Evolutionary conservation across 106 monocot genomes (phyloP), one percentile per base, ranked within the genome.

Genomic region (Chionographis japonica): DNA sequence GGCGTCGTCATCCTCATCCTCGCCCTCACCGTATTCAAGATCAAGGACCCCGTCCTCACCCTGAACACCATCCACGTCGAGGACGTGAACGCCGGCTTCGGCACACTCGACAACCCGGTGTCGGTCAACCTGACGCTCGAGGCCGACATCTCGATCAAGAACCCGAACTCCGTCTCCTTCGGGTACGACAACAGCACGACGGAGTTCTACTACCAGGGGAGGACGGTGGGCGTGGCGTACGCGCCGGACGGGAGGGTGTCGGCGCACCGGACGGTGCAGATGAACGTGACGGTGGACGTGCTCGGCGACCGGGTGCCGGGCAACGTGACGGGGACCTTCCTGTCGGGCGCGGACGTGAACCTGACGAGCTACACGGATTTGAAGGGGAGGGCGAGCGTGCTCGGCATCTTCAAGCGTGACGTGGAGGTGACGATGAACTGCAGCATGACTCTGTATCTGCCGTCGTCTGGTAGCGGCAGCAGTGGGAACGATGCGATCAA

Each of bases 111-210:
- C 61, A 7, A 68, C 56, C 63, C 51, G 2, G 9, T 80, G 18
- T 61, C 74, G 37, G 53, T 72, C 46, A 86, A 90, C 83, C 74
- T 77, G n/a, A 83, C 90, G 37, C 70, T 90, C 20, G 80, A 37
- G 14, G 85, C 83, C 55, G 83, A 90, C 68, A 51, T 90, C 70
- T 86, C 92, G 4, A 56, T 93, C 52, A 68, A 83, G 65, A 92
- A 92, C 73, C 92, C 92, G 2, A 92, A 92, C 85, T 73, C 75
- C 5, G 92, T 83, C 4, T 83, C 85, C n/a, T 92, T 88, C 77
- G 41, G 52, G 67, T 93, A 74, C 79, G 75, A 55, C n/a, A 80
- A 74, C 52, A 86, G 80, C 80, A 79, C 83, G 7, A 93, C 88
- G 6, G 82, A 78, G 66, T 85, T 93, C 71, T 79, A 64, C 73